Percentiles rank a stretch among this genome's conserved stretches.
These are phyloP conservation scores for Paxillus involutus DNA, from an alignment of 768 basidiomycete genomes.

Conservation along the genomic window DNA sequence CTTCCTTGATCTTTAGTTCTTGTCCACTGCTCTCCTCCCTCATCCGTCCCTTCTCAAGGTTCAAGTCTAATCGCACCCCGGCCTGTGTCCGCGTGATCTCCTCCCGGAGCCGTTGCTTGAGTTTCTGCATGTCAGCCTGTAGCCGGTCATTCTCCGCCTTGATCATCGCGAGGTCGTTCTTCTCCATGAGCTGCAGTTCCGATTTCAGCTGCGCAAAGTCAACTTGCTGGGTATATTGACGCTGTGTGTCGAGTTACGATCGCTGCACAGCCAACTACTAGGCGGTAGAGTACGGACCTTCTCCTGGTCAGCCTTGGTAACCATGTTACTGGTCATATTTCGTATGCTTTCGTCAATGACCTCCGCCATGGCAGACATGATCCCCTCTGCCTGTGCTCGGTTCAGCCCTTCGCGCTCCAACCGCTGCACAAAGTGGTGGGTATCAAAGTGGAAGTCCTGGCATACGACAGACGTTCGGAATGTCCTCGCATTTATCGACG, in stretches of 20 bases:
- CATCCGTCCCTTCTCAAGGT: constrained; percentile 95
- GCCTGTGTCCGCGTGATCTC: constrained; percentile 91
- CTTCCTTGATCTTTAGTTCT: constrained; percentile 96
- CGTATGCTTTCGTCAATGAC: constrained; percentile 96
- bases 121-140: constrained; percentile 85
- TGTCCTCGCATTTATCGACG: constrained; percentile 6
- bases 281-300: constrained; percentile 55
- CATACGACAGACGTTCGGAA: constrained; percentile 32
- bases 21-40: constrained; percentile 90
- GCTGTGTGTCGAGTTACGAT: constrained; percentile 40
- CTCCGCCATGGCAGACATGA: constrained; percentile 95
- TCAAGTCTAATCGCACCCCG: constrained; percentile 91
- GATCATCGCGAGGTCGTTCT: constrained; percentile 93
- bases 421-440: constrained; percentile 90
- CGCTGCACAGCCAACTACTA: background rate
- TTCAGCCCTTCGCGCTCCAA: constrained; percentile 88
- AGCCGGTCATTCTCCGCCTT: constrained; percentile 97
- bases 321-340: constrained; percentile 96
- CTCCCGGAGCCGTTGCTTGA: constrained; percentile 90
- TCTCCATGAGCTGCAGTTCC: constrained; percentile 93
- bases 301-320: constrained; percentile 94
- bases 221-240: constrained; percentile 93
- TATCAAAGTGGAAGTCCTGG: constrained; percentile 85
- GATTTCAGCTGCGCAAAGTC: constrained; percentile 97
- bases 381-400: constrained; percentile 90